These are phyloP conservation scores for Mitragyna speciosa DNA, from an alignment of 257 asterid genomes.

Conservation along the genomic window DNA sequence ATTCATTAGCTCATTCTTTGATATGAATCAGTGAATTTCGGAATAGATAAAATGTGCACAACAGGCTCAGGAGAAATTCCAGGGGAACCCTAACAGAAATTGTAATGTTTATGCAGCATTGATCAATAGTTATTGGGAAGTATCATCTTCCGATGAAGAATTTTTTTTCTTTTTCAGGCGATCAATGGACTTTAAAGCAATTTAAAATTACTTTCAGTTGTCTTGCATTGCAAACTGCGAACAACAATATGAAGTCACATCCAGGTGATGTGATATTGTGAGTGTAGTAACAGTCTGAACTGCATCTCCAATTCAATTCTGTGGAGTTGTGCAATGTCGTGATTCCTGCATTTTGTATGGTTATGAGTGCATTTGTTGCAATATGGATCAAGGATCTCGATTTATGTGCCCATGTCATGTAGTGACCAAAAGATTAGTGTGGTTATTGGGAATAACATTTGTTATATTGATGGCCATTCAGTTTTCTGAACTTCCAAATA, in stretches of 20 bases:
- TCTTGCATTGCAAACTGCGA: background rate
- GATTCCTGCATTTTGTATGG: background rate
- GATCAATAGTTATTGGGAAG: background rate
- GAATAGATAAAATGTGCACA: background rate
- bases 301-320: background rate
- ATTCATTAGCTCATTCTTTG: background rate
- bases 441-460: constrained; percentile 27
- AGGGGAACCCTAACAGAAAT: background rate
- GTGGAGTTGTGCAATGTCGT: background rate
- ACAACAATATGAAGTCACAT: no score
- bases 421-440: constrained; percentile 4
- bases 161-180: background rate
- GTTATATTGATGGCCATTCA: constrained; percentile 29
- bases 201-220: background rate
- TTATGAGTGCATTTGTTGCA: background rate
- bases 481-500: constrained; percentile 30
- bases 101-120: background rate
- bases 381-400: constrained; percentile 30
- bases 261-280: background rate
- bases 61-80: background rate
- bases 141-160: background rate
- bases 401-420: background rate
- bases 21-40: background rate
- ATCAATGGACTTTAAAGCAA: background rate
- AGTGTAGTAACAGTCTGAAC: background rate